A percentile compares a stretch with the other conserved stretches of the same genome.
These are phyloP conservation scores for Schizochytrium sp. DNA, from an alignment of 108 stramenopile species.

Conservation along the genomic window DNA sequence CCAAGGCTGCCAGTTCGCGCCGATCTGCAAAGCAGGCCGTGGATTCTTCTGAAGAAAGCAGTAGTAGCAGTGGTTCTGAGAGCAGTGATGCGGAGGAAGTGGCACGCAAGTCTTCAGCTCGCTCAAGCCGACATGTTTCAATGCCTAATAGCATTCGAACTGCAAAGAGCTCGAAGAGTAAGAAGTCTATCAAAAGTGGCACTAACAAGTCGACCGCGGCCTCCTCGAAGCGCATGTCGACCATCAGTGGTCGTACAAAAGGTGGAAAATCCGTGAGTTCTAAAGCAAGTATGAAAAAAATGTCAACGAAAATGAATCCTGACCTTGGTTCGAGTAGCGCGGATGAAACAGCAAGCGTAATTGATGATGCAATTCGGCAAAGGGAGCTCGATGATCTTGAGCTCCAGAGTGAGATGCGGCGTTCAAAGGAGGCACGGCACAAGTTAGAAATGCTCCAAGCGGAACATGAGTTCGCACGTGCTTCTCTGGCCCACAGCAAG, in stretches of 20 bases:
- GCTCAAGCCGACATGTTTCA: too few relatives aligned
- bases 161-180: neutral
- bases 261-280: constrained; percentile 47
- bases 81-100: too few relatives aligned
- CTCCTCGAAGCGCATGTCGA: neutral
- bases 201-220: too few relatives aligned
- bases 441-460: neutral
- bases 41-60: too few relatives aligned
- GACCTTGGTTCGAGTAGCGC: neutral
- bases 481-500: too few relatives aligned
- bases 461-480: neutral
- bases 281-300: neutral
- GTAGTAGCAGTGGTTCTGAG: too few relatives aligned
- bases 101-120: too few relatives aligned
- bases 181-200: neutral
- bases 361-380: constrained; percentile 8
- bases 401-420: neutral
- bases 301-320: neutral
- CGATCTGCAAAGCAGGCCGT: neutral
- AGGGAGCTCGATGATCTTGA: neutral
- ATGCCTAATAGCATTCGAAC: too few relatives aligned
- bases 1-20: neutral
- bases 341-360: constrained; percentile 16
- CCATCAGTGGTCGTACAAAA: neutral
- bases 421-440: neutral